Evolutionary conservation across 495 filamentous ascomycete genomes (phyloP), one percentile per base, ranked within the genome.

Genomic region (Tricharina praecox): DNA sequence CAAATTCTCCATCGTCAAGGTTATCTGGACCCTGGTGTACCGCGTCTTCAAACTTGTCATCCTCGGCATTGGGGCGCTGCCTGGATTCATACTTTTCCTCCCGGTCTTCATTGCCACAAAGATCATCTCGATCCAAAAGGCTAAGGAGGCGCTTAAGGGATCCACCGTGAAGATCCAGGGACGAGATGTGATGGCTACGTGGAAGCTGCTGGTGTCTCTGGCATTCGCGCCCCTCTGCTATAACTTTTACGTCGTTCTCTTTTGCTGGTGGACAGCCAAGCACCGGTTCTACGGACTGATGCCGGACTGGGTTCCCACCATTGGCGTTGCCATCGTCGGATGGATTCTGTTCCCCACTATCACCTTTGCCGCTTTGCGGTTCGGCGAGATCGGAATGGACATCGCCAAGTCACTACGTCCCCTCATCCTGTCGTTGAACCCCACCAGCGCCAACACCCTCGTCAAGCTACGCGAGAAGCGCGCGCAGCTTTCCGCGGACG

Each of bases 321-420:
- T 80, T 75, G 55, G 72, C n/a, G 72, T 93, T 25, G 71, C 82
- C 26, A 56, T 82, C 0, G 70, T 75, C 28, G 78, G 78, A 16
- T 77, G 84, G 67, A 65, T 85, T 28, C 64, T 93, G 51, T 95
- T 93, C 68, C 85, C 85, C 1, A 70, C 77, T 19, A 81, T 94
- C 63, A 93, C 85, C 3, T 95, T 93, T 60, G 87, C 85, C 2
- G 86, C 92, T 7, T 78, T 99, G 26, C 81, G 90, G 3, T 93
- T 96, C 57, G 90, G 90, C 35, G 90, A 99, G 63, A 77, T 88
- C 41, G 90, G 86, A 24, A 96, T 99, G 88, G 90, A 99, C 58
- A 95, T 99, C 39, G 53, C 85, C 65, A 99, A 96, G 65, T 96
- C 90, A 0, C 75, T 99, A 10, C 74, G 82, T 0, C 90, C 90